phyloP scores from a whole-genome alignment of 352 stramenopile species.

The Globisporangium camurandrum region DNA sequence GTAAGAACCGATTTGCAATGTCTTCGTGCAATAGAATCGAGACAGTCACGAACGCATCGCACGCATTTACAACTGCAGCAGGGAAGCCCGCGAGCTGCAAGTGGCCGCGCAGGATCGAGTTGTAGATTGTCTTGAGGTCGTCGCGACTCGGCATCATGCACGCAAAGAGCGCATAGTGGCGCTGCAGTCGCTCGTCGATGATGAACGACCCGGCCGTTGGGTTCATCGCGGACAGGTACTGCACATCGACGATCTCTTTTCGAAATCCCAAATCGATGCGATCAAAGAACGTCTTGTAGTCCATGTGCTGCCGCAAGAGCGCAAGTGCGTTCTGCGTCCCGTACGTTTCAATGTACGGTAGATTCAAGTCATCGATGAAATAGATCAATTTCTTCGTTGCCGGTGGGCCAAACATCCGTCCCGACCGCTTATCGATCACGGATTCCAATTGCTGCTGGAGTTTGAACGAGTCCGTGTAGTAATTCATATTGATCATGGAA shows the following conservation, averaged over 20 bases:
- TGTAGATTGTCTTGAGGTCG: conserved; percentile 95
- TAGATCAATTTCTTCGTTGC: conserved; percentile 95
- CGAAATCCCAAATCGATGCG: conserved; percentile 92
- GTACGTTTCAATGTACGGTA: conserved; percentile 96
- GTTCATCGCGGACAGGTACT: conserved; percentile 97
- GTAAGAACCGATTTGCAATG: conserved; percentile 92
- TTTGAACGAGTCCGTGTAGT: conserved; percentile 94
- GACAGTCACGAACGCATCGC: conserved; percentile 86
- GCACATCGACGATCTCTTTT: conserved; percentile 96
- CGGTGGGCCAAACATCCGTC: conserved; percentile 92
- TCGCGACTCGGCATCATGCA: conserved; percentile 93
- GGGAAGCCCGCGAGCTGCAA: conserved; percentile 83
- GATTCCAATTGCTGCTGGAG: conserved; percentile 94
- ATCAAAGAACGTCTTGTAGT: conserved; percentile 95
- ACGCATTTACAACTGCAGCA: conserved; percentile 45
- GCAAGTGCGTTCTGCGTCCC: conserved; percentile 95
- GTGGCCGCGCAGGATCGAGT: conserved; percentile 92
- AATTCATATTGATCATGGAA: conserved; percentile 97
- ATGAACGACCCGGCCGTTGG: conserved; percentile 95
- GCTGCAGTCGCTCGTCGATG: conserved; percentile 94
- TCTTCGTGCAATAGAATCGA: conserved; percentile 90
- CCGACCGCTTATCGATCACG: conserved; percentile 95
- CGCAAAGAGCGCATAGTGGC: conserved; percentile 94
- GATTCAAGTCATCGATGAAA: conserved; percentile 96
- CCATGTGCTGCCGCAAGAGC: conserved; percentile 94